Evolutionary conservation across 352 stramenopile genomes (phyloP).

Genomic region (Phytopythium oedochilum): DNA sequence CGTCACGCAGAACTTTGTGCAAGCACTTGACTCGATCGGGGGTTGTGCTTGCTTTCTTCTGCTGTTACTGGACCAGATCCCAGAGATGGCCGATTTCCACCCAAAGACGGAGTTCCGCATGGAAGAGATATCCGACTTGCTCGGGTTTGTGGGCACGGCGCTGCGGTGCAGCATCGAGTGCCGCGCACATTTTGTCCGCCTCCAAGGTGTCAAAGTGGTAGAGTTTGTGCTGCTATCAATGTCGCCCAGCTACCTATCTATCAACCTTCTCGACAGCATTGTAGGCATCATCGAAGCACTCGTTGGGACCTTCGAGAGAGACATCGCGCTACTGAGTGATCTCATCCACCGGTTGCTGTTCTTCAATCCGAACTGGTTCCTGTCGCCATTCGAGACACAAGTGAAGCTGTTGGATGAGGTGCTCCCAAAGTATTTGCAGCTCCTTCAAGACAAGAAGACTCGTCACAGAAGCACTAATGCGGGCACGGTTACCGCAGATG

Average conservation of each 20-base stretch:
- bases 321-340: conserved; percentile 28
- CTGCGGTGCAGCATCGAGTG: conserved; percentile 54
- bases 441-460: conserved; percentile 31
- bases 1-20: conserved; percentile 55
- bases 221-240: conserved; percentile 72
- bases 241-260: conserved; percentile 65
- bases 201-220: conserved; percentile 69
- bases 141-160: conserved; percentile 54
- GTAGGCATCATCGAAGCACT: conserved; percentile 59
- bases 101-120: conserved; percentile 63
- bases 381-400: conserved; percentile 73
- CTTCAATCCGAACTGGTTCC: conserved; percentile 77
- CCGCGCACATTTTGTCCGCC: conserved; percentile 65
- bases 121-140: conserved; percentile 57
- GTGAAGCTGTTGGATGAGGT: conserved; percentile 53
- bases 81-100: conserved; percentile 75
- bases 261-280: conserved; percentile 52
- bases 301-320: conserved; percentile 26
- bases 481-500: not conserved
- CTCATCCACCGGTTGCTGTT: conserved; percentile 69
- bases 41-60: conserved; percentile 70
- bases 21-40: conserved; percentile 64
- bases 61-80: conserved; percentile 69
- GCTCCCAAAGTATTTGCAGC: conserved; percentile 50
- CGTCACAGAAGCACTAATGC: not conserved